These are phyloP conservation scores for Rubia yunnanensis DNA, from an alignment of 257 asterid species.

Conservation along the genomic window DNA sequence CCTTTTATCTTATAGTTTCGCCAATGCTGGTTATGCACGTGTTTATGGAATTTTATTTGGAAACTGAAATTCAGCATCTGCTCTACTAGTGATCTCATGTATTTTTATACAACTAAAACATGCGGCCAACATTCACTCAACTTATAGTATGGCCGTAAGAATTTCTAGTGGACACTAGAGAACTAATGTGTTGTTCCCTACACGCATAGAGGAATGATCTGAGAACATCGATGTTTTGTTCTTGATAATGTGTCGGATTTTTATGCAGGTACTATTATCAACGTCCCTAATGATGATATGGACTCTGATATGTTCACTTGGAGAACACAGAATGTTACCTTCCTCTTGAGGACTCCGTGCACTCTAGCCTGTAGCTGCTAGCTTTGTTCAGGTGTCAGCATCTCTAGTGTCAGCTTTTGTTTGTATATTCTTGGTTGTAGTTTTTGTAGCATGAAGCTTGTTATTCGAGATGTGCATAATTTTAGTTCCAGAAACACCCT, in stretches of 20 bases:
- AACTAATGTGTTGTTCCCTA: neutral
- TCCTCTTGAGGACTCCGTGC: no score
- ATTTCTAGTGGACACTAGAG: neutral
- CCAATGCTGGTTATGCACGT: neutral
- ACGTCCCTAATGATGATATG: conserved; percentile 30
- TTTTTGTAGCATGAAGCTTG: neutral
- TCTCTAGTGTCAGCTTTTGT: neutral
- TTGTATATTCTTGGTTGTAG: neutral
- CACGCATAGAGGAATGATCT: neutral
- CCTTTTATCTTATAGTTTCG: neutral
- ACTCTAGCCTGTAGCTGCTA: neutral
- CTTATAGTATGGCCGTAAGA: neutral
- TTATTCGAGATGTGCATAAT: neutral
- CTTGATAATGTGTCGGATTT: neutral
- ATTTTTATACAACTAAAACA: neutral
- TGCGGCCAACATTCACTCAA: neutral
- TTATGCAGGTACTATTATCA: conserved; percentile 70
- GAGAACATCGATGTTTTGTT: neutral
- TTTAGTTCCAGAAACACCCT: neutral
- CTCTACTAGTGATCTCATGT: neutral
- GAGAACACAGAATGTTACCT: neutral
- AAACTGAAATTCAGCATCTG: neutral
- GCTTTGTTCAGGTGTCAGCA: neutral
- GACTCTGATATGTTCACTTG: neutral
- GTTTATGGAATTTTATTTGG: neutral